phyloP scores from a whole-genome alignment of 345 rosid genomes.

The Gossypium anomalum region DNA sequence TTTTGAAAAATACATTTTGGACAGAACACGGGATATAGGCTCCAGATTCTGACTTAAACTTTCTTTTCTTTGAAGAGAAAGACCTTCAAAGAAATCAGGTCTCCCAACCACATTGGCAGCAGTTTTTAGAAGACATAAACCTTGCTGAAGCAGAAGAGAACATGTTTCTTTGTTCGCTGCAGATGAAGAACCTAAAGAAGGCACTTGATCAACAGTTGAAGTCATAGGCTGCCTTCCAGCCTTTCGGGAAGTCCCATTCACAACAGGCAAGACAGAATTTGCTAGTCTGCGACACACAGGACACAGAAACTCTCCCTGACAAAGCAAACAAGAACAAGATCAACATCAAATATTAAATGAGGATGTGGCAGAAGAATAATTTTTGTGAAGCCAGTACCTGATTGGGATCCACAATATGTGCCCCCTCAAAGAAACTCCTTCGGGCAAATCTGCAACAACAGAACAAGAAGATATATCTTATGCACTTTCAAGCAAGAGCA shows the following conservation, averaged over 20 bases:
- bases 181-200: constrained; percentile 18
- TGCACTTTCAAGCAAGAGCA: constrained; percentile 7
- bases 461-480: constrained; percentile 5
- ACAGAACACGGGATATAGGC: constrained; percentile 44
- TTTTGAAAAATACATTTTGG: constrained; percentile 48
- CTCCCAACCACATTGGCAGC: constrained; percentile 53
- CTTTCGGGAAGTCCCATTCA: constrained; percentile 42
- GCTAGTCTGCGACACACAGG: constrained; percentile 92
- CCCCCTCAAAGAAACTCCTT: constrained; percentile 84
- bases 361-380: not conserved
- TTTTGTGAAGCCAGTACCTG: constrained; percentile 43
- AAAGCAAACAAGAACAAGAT: constrained; percentile 23
- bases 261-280: constrained; percentile 73
- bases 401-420: constrained; percentile 74
- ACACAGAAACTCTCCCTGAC: constrained; percentile 93
- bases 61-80: constrained; percentile 41
- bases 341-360: not conserved
- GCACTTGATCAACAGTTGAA: constrained; percentile 21
- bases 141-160: constrained; percentile 52
- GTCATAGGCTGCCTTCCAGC: constrained; percentile 44
- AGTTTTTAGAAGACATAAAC: constrained; percentile 53
- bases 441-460: constrained; percentile 42
- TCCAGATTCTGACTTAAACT: constrained; percentile 45
- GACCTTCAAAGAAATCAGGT: constrained; percentile 39
- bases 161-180: constrained; percentile 24